Evolutionary conservation across 2,329 filamentous ascomycete species (phyloP).

Genomic region (Xylariaceae sp.): DNA sequence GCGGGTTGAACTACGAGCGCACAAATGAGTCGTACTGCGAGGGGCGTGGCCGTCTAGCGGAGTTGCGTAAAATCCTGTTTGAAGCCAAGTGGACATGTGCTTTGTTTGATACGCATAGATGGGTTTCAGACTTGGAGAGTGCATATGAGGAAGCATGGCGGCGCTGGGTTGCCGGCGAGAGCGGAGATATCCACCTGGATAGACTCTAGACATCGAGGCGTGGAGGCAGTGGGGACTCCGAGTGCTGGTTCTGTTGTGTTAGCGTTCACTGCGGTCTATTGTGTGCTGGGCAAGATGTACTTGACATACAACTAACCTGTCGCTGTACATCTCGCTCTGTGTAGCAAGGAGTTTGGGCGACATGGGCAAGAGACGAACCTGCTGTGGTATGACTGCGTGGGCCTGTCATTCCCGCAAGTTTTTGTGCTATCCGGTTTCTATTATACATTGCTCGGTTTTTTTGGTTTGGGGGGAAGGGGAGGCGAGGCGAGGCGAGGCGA

Average conservation of each 20-base stretch:
- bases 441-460: neutral
- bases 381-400: neutral
- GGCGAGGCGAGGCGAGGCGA: too few relatives aligned
- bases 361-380: neutral
- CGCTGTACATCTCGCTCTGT: neutral
- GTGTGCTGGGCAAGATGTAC: neutral
- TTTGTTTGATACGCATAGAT: conserved; percentile 84
- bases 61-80: conserved; percentile 77
- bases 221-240: neutral
- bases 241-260: conserved; percentile 1
- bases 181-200: conserved; percentile 84
- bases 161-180: conserved; percentile 76
- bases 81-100: conserved; percentile 78
- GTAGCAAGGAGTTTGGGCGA: neutral
- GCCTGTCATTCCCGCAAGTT: neutral
- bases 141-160: conserved; percentile 87
- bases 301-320: neutral
- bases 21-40: conserved; percentile 42
- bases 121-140: conserved; percentile 83
- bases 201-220: neutral
- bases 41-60: conserved; percentile 63
- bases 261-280: neutral
- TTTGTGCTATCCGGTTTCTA: neutral
- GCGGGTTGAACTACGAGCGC: conserved; percentile 54
- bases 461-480: neutral